Conservation (phyloP, 148 eudicot species). For the Chenopodium berlandieri region DNA sequence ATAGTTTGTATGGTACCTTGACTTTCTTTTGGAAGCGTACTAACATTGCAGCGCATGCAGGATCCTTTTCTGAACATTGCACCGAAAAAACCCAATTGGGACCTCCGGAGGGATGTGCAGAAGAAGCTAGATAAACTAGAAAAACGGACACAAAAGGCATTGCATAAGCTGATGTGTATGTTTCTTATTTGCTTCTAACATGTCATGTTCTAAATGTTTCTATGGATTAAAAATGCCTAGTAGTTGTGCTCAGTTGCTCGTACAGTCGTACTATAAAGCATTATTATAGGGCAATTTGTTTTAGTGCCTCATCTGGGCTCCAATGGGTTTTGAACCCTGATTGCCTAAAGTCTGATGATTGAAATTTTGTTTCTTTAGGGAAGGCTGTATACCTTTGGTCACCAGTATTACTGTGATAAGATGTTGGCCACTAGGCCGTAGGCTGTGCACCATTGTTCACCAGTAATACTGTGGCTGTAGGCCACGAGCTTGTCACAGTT, state of each 20-base stretch:
- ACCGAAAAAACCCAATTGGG: slow-evolving; percentile 99
- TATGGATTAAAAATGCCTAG: not conserved
- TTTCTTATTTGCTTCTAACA: not conserved
- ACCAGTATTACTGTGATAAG: not conserved
- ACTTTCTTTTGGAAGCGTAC: not conserved
- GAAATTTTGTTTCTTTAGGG: not conserved
- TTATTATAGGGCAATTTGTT: not conserved
- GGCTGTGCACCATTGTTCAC: not conserved
- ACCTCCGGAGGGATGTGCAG: slow-evolving; percentile 88
- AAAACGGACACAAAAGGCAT: slow-evolving; percentile 80
- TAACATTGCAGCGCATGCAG: slow-evolving; percentile 36
- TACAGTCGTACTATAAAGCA: not conserved
- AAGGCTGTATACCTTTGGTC: too few relatives aligned
- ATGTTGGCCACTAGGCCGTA: not conserved
- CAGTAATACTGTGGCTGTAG: too few relatives aligned
- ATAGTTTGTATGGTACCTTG: not conserved
- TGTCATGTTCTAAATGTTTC: not conserved
- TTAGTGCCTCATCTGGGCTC: not conserved
- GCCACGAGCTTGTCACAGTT: too few relatives aligned
- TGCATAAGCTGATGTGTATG: slow-evolving; percentile 77
- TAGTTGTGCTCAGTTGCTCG: not conserved
- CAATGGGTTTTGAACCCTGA: not conserved
- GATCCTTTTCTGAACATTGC: slow-evolving; percentile 97
- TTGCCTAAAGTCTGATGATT: not conserved
- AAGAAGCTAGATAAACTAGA: slow-evolving; percentile 96